Conservation (phyloP, 352 stramenopile species). For the Globisporangium spiculum region DNA sequence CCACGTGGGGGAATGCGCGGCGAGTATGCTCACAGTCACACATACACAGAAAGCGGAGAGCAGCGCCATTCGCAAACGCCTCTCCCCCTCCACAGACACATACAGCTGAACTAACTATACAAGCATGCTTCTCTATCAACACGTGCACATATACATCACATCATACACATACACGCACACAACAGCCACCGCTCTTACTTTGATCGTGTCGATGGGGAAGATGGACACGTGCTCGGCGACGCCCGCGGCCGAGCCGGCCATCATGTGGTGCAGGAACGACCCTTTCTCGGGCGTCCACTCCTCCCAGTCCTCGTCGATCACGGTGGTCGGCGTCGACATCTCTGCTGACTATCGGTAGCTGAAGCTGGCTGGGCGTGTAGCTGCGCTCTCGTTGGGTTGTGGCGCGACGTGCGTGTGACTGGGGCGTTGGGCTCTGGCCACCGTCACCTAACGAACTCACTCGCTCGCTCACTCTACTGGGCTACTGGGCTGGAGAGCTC, state of each 20-base stretch:
- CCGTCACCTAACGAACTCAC: neutral
- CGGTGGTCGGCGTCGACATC: constrained; percentile 9
- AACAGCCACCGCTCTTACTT: constrained; percentile 32
- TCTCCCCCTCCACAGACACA: neutral
- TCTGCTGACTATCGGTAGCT: neutral
- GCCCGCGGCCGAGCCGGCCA: constrained; percentile 93
- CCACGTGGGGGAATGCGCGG: no score
- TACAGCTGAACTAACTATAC: neutral
- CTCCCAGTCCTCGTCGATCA: constrained; percentile 89
- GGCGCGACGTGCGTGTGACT: neutral
- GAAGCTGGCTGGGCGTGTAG: neutral
- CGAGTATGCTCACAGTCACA: neutral
- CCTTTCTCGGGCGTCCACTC: constrained; percentile 92
- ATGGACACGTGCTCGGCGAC: constrained; percentile 97
- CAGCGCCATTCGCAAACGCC: neutral
- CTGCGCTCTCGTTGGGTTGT: neutral
- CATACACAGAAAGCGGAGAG: neutral
- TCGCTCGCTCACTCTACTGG: no score
- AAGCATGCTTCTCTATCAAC: neutral
- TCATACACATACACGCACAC: neutral
- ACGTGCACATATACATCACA: neutral
- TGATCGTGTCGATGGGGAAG: constrained; percentile 93
- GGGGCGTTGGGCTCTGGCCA: neutral
- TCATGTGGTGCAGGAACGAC: constrained; percentile 94
- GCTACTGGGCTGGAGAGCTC: neutral